Base-by-base conservation (phyloP, 768 basidiomycete species). In the Kwoniella sp. region DNA sequence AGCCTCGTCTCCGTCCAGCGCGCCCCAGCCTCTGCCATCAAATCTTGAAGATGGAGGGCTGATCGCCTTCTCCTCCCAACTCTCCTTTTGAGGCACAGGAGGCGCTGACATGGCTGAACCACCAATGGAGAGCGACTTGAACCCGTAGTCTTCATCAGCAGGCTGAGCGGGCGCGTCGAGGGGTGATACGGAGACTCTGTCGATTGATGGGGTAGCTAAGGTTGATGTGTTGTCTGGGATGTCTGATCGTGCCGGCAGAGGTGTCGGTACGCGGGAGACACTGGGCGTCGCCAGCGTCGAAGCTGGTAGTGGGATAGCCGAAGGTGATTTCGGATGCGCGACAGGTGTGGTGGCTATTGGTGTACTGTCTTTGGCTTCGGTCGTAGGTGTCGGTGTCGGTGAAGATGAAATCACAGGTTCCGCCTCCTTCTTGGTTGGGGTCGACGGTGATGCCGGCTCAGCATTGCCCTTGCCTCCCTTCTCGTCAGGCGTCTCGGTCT, bases 1-100 rank as follows among this genome's bases (percentile, higher is more conserved):
- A 25, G 67, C 70, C 22, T 65, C 65, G 4, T 71, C 72, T 31
- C 63, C 73, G 50, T 74, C 76, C 38, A 77, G 15, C 12, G 69
- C 72, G 11, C 73, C 76, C 76, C 76, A 77, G 4, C 76, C 76
- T 53, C 67, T 70, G 5, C 76, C 76, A 15, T 64, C 70, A 60
- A 77, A 77, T 25, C 75, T 29, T 15, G 69, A 62, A 2, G 29
- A 22, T 5, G 51, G 66, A 22, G 34, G 67, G 25, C 30, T 50
- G 26, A 47, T 55, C 9, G 56, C 30, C 22, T 31, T 50, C 38
- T 13, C 45, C 45, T 23, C 47, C 55, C 68, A 41, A 52, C 52
- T 55, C 25, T 60, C 41, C 47, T 58, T 60, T 1, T 38, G 31
- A 15, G 60, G 68, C 11, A 65, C 34, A 20, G 68, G 57, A 12